phyloP scores from a whole-genome alignment of 208 protist species.

The Acanthamoeba quina region DNA sequence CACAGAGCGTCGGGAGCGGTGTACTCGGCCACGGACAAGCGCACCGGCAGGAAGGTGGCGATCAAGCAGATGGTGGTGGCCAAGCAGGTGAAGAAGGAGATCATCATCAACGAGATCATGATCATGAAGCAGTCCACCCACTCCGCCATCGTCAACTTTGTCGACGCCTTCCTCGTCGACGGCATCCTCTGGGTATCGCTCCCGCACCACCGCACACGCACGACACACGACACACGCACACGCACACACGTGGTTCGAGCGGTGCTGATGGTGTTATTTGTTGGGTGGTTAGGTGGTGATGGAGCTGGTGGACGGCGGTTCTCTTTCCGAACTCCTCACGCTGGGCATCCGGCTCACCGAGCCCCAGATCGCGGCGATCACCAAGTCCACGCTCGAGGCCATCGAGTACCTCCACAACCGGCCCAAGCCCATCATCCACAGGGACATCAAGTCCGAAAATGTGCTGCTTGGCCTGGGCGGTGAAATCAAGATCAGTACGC shows the following conservation, averaged over 20 bases:
- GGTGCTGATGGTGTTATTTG: too few relatives aligned
- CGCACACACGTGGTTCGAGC: too few relatives aligned
- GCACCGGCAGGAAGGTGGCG: conserved; percentile 35
- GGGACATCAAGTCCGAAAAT: conserved; percentile 54
- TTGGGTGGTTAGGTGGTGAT: conserved; percentile 62
- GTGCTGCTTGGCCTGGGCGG: conserved; percentile 22
- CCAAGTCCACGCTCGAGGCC: background rate
- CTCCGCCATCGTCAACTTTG: background rate
- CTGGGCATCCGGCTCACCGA: conserved; percentile 49
- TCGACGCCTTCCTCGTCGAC: background rate
- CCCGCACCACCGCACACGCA: background rate
- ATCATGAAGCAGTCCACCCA: conserved; percentile 55
- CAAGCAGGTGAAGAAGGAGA: conserved; percentile 66
- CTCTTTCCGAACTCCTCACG: conserved; percentile 58
- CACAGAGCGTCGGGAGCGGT: conserved; percentile 63
- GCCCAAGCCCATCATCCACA: conserved; percentile 32
- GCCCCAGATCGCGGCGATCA: background rate
- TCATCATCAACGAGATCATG: conserved; percentile 51
- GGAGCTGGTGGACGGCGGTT: conserved; percentile 69
- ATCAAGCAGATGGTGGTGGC: conserved; percentile 73
- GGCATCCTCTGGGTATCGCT: conserved; percentile 43
- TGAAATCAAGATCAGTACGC: conserved; percentile 55
- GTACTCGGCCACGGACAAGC: conserved; percentile 38
- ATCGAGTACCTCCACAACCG: background rate
- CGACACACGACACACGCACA: too few relatives aligned